These are phyloP conservation scores for Macrophomina pseudophaseolina DNA, from an alignment of 2,329 filamentous ascomycete genomes.

Conservation along the genomic window DNA sequence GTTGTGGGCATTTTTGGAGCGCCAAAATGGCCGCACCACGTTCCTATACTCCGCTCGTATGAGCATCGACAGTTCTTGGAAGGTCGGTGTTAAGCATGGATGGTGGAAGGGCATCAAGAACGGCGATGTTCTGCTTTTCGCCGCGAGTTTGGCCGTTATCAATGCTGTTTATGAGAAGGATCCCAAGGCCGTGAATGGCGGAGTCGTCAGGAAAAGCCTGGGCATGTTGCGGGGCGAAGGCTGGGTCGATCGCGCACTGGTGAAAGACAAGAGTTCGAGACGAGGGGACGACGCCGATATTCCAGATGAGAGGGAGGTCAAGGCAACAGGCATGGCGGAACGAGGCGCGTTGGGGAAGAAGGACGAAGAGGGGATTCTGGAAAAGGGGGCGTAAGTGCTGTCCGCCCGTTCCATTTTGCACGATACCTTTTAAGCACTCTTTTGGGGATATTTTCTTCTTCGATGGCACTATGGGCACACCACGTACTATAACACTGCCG, in stretches of 20 bases:
- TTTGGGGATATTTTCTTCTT: not conserved
- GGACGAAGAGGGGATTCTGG: constrained; percentile 7
- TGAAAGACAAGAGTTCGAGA: constrained; percentile 25
- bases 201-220: constrained; percentile 71
- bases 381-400: constrained; percentile 19
- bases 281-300: constrained; percentile 26
- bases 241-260: constrained; percentile 66
- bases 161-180: constrained; percentile 78
- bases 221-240: constrained; percentile 77
- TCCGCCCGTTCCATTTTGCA: not conserved
- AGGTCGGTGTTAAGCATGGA: constrained; percentile 87
- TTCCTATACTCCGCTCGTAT: constrained; percentile 80
- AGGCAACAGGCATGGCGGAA: constrained; percentile 17
- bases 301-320: constrained; percentile 17
- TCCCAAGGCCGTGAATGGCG: constrained; percentile 70
- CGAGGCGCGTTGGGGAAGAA: constrained; percentile 5
- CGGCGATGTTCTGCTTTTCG: constrained; percentile 85
- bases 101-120: constrained; percentile 85
- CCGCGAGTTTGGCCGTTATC: constrained; percentile 76
- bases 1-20: constrained; percentile 80
- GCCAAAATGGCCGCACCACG: constrained; percentile 61
- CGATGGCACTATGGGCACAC: not conserved
- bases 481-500: not conserved
- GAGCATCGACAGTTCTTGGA: constrained; percentile 86
- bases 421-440: not conserved